Evolutionary conservation across 2,329 filamentous ascomycete genomes (phyloP), one percentile per base, ranked within the genome.

Genomic region (Hymenoscyphus salicellus): DNA sequence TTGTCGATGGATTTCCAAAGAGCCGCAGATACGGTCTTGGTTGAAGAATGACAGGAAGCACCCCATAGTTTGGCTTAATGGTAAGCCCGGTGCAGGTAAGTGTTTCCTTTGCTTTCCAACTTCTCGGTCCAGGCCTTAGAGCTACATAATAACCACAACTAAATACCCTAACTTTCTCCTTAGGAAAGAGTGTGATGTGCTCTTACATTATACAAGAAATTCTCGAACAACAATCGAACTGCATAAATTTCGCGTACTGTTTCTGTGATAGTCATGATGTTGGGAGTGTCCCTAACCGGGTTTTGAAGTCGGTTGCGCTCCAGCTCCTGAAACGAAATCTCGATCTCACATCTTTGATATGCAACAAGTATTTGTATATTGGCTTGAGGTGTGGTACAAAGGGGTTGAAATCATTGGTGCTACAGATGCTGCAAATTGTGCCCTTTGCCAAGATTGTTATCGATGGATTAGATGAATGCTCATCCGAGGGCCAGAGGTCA

Each of bases 161-260:
- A 36, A 7, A 10, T 14, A 36, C 10, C 11, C 41, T 33, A n/a
- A 58, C 55, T 11, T 57, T 4, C 3, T 10, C 11, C 7, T 4
- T 33, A 67, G 65, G 67, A 2, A 69, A 69, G 49, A 68, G 61
- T 52, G 64, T 69, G 10, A 60, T 69, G 41, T 68, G 62, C 38
- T 63, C 67, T 2, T 63, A 66, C 58, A 60, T 69, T 11, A 58
- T 68, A 2, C 5, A 63, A 32, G 32, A 36, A 16, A 58, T 66
- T n/a, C 43, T 5, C n/a, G 33, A 63, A 1, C 55, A 14, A 20
- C n/a, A 5, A 17, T 43, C 16, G 41, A 26, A 38, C 1, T 7
- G 30, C 32, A 7, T 65, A 7, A 60, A 61, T 32, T 28, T 46
- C 20, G 60, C 33, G 17, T 66, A 66, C 46, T 66, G 67, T 28